A percentile compares a stretch with the other conserved stretches of the same genome.
phyloP scores from a whole-genome alignment of 2,329 filamentous ascomycete genomes.

The Hypoxylon sp. region DNA sequence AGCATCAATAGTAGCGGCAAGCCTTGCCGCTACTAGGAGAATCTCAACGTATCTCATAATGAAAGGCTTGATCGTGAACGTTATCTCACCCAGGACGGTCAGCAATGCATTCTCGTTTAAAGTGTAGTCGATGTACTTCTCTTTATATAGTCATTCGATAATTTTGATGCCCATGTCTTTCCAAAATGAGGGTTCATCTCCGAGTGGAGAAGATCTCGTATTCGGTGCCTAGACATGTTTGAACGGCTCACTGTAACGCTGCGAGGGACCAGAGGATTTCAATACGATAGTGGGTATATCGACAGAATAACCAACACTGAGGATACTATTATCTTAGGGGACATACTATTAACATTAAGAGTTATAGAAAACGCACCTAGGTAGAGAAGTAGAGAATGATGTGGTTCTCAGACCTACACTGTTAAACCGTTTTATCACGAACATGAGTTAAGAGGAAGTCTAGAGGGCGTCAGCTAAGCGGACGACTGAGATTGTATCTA shows the following conservation, averaged over 20 bases:
- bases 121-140: background rate
- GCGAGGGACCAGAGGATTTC: conserved; percentile 1
- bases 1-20: conserved; percentile 16
- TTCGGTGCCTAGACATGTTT: conserved; percentile 27
- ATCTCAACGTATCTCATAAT: conserved; percentile 22
- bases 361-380: background rate
- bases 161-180: conserved; percentile 3
- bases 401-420: background rate
- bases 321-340: background rate
- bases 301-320: background rate
- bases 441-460: no score
- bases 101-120: background rate
- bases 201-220: conserved; percentile 40
- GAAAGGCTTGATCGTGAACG: background rate
- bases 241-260: conserved; percentile 24
- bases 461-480: no score
- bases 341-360: background rate
- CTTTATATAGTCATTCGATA: conserved; percentile 8
- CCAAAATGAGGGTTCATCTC: conserved; percentile 24
- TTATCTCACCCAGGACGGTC: background rate
- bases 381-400: no score
- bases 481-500: no score
- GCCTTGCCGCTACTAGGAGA: conserved; percentile 16
- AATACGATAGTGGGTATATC: conserved; percentile 2
- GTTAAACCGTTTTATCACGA: no score